Evolutionary conservation across 176 grass and related monocot species (phyloP).

Genomic region (Dendrocalamus sinicus): DNA sequence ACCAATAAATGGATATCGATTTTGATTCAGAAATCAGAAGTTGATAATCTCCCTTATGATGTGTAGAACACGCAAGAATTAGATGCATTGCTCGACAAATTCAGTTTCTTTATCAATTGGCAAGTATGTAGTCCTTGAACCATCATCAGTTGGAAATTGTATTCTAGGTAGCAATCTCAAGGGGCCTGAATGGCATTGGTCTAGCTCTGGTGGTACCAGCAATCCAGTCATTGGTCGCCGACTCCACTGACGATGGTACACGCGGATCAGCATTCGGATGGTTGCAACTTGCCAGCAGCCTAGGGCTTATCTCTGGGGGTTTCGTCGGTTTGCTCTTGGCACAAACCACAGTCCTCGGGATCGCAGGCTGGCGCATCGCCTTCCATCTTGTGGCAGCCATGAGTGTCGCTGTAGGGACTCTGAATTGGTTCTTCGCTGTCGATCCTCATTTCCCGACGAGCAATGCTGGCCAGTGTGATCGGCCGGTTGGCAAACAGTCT

Average conservation of each 20-base stretch:
- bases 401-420: slow-evolving; percentile 58
- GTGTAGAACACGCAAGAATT: not conserved
- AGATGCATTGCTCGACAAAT: not conserved
- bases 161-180: slow-evolving; percentile 74
- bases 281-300: slow-evolving; percentile 68
- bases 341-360: slow-evolving; percentile 71
- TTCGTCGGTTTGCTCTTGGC: slow-evolving; percentile 66
- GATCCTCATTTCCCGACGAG: slow-evolving; percentile 53
- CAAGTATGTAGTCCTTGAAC: not conserved
- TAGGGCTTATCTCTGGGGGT: slow-evolving; percentile 73
- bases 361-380: slow-evolving; percentile 80
- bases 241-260: slow-evolving; percentile 71
- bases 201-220: slow-evolving; percentile 80
- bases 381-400: slow-evolving; percentile 75
- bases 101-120: not conserved
- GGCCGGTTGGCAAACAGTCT: not conserved
- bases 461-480: not conserved
- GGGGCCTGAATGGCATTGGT: slow-evolving; percentile 81
- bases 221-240: slow-evolving; percentile 82
- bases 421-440: slow-evolving; percentile 56
- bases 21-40: not conserved
- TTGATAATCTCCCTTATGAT: not conserved
- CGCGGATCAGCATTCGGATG: slow-evolving; percentile 86
- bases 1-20: not conserved
- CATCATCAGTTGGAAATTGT: not conserved